Evolutionary conservation across 441 rosid genomes (phyloP), one percentile per base, ranked within the genome.

Genomic region (Syzygium syzygioides): DNA sequence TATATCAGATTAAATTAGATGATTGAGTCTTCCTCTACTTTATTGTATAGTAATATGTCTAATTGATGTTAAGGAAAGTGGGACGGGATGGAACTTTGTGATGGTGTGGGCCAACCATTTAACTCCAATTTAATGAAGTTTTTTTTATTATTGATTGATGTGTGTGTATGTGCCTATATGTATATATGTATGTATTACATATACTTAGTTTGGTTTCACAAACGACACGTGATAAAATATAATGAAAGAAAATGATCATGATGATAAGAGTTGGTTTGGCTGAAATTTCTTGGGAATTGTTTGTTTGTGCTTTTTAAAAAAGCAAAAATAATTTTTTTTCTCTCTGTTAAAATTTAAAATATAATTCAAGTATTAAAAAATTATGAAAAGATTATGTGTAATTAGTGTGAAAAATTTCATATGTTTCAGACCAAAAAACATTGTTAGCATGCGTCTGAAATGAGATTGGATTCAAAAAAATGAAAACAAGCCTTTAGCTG

Each of bases 321-420:
- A 9, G 5, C 9, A 64, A 66, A 66, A 66, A 14, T n/a, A 62
- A 28, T 14, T 3, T 6, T 17, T 17, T 3, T 64, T 1, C 3
- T 30, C 17, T 64, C 37, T 15, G 0, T n/a, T 62, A 64, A 64
- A 64, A 64, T n/a, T 30, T 17, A 30, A 64, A 7, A 2, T 62
- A 30, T 62, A 25, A 59, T 59, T 59, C 5, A 59, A 26, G 2
- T 57, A 60, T 28, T 25, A 60, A 60, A 14, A 60, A 14, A 13
- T 60, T 0, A 17, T 18, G 0, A 66, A 64, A 7, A n/a, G 41
- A 7, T 64, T 64, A 7, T 1, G 4, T 0, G 6, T 17, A 57
- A 6, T 2, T 57, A 10, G 11, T 7, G 3, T 32, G 41, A 8
- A 32, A n/a, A 30, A 66, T 8, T 30, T 32, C 3, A 66, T 17